phyloP scores from a whole-genome alignment of 2,329 filamentous ascomycete species.

The Cytospora piceicola region DNA sequence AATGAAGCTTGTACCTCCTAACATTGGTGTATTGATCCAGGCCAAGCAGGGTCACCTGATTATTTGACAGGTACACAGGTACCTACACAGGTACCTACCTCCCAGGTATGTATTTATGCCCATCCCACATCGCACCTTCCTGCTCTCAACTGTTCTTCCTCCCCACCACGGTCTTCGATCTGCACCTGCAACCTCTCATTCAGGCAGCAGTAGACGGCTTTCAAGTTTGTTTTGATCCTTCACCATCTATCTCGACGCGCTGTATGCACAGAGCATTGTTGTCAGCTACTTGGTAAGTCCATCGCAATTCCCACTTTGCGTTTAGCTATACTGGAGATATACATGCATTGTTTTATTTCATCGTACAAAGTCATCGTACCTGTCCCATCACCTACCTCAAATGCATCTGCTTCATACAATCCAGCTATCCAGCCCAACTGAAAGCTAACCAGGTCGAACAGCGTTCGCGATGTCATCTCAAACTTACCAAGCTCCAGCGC shows the following conservation, averaged over 20 bases:
- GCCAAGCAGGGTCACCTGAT: no score
- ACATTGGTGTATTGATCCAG: background rate
- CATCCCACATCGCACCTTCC: background rate
- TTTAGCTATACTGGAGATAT: no score
- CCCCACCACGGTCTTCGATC: background rate
- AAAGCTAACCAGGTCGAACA: background rate
- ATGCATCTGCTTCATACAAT: no score
- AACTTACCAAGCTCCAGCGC: slow-evolving; percentile 4
- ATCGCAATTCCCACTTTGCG: background rate
- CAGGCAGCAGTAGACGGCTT: no score
- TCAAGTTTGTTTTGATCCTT: no score
- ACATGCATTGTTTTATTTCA: no score
- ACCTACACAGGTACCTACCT: background rate
- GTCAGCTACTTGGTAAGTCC: background rate
- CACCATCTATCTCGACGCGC: no score
- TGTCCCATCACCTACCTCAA: no score
- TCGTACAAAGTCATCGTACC: no score
- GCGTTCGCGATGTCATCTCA: background rate
- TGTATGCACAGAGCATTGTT: no score
- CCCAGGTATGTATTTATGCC: background rate
- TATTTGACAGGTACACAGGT: background rate
- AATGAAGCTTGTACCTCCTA: background rate
- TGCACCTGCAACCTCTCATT: background rate
- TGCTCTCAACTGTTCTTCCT: background rate
- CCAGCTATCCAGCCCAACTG: background rate